Percentiles rank a stretch among this genome's conserved stretches.
phyloP scores from a whole-genome alignment of 192 early-diverging fungal genomes.

The Phlyctochytrium arcticum region DNA sequence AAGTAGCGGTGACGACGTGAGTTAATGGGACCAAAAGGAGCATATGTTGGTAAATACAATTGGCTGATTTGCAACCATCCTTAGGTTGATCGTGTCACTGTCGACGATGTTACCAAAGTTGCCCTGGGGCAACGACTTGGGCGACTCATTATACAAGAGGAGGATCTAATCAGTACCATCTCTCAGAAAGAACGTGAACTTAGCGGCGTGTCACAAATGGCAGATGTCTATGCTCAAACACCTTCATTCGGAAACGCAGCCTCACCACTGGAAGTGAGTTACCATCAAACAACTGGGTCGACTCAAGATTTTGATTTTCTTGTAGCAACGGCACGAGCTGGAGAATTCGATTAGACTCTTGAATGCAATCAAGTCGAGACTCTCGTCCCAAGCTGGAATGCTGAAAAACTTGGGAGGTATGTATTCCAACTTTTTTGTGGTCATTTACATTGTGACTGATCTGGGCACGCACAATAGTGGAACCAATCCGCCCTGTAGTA shows the following conservation, averaged over 20 bases:
- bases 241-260: slow-evolving; percentile 36
- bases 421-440: neutral
- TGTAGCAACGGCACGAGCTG: slow-evolving; percentile 36
- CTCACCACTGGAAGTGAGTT: slow-evolving; percentile 28
- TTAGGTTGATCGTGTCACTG: slow-evolving; percentile 18
- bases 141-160: slow-evolving; percentile 20
- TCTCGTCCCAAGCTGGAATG: slow-evolving; percentile 23
- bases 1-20: slow-evolving; percentile 25
- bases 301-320: neutral
- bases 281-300: neutral
- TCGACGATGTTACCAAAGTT: slow-evolving; percentile 44
- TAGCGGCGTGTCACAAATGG: slow-evolving; percentile 25
- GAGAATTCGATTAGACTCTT: slow-evolving; percentile 40
- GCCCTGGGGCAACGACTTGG: slow-evolving; percentile 41
- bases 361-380: slow-evolving; percentile 16
- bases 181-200: slow-evolving; percentile 35
- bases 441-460: neutral
- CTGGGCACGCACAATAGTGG: neutral
- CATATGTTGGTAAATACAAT: too few species aligned
- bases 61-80: too few species aligned
- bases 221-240: slow-evolving; percentile 28
- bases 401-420: slow-evolving; percentile 32
- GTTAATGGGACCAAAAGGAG: neutral
- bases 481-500: slow-evolving; percentile 19
- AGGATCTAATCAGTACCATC: slow-evolving; percentile 19